A percentile compares a stretch with the other conserved stretches of the same genome.
These are phyloP conservation scores for Lunularia cruciata DNA, from an alignment of 225 moss, liverwort and hornwort species.

Conservation along the genomic window DNA sequence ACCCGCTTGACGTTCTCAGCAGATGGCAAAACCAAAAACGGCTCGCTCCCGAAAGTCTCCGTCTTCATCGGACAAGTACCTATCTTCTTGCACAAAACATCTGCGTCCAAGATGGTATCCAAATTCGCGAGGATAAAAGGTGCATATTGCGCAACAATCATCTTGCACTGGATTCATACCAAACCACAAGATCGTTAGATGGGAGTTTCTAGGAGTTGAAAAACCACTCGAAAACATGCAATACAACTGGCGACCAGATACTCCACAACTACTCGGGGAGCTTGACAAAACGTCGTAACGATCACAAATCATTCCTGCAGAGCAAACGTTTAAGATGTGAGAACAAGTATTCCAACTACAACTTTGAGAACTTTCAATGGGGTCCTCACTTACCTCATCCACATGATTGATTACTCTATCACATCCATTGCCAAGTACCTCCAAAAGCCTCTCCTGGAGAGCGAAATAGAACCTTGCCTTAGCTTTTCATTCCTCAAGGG, in stretches of 20 bases:
- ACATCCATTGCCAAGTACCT: conserved; percentile 69
- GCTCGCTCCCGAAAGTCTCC: conserved; percentile 1
- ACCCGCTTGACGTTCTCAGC: conserved; percentile 15
- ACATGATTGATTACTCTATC: conserved; percentile 79
- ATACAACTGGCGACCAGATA: too few species aligned
- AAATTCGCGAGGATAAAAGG: conserved; percentile 80
- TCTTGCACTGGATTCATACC: conserved; percentile 60
- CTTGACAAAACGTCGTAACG: too few species aligned
- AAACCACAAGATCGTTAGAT: neutral
- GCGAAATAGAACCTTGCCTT: neutral
- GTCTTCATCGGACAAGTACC: conserved; percentile 49
- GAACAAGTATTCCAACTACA: too few species aligned
- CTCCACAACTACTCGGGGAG: too few species aligned
- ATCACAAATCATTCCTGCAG: too few species aligned
- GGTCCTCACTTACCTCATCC: conserved; percentile 79
- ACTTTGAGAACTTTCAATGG: too few species aligned
- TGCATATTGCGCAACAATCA: conserved; percentile 74
- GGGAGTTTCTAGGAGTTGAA: too few species aligned
- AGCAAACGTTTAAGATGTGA: too few species aligned
- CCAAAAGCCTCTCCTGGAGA: conserved; percentile 66
- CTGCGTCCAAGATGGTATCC: conserved; percentile 72
- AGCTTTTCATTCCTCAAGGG: too few species aligned
- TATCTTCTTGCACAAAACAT: conserved; percentile 71
- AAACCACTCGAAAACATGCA: too few species aligned
- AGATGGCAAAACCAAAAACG: conserved; percentile 22